Base-by-base conservation (phyloP, 805 yeast genomes). In the Lipomyces orientalis region DNA sequence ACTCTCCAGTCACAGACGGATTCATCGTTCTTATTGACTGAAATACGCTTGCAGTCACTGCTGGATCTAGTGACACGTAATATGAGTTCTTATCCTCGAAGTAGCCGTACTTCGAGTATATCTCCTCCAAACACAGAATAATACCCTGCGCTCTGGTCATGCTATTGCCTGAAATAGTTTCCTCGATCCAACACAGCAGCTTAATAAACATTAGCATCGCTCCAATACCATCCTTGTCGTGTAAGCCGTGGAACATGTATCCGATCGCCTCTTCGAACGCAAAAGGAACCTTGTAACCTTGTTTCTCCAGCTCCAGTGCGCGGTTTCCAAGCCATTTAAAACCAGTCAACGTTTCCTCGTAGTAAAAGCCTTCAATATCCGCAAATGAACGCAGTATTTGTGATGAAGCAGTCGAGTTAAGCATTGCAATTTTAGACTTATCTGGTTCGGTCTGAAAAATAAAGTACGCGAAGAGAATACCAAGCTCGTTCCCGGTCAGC, bases 231-330 rank as follows among this genome's bases (percentile, higher is more conserved):
- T 94, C 99, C 78, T 94, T 94, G 77, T 94, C 99, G 77, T 90
- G 92, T 55, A 90, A 90, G 19, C 86, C 83, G 25, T 86, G 79
- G 74, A 93, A 91, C 98, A 94, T 91, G 80, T 87, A 94, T 1
- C 99, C 99, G 71, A 94, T 90, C 1, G 98, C 98, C 76, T 94
- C 99, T 78, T 94, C 99, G 76, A 85, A 94, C 0, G 91, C 98
- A 80, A 94, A 93, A 0, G 97, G 97, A 1, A 93, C 97, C 3
- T 62, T 70, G 73, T 75, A 86, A 0, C 97, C 97, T 56, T 84
- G 76, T 0, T 75, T 69, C 70, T 90, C 92, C 60, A 91, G 80
- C 7, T 88, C 90, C 46, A 89, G 86, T 1, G 97, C 95, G 70
- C 87, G 85, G 76, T 94, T 94, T 2, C 98, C 99, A 49, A 94